Conservation (phyloP, 163 green algal species). For the Prototheca wickerhamii region DNA sequence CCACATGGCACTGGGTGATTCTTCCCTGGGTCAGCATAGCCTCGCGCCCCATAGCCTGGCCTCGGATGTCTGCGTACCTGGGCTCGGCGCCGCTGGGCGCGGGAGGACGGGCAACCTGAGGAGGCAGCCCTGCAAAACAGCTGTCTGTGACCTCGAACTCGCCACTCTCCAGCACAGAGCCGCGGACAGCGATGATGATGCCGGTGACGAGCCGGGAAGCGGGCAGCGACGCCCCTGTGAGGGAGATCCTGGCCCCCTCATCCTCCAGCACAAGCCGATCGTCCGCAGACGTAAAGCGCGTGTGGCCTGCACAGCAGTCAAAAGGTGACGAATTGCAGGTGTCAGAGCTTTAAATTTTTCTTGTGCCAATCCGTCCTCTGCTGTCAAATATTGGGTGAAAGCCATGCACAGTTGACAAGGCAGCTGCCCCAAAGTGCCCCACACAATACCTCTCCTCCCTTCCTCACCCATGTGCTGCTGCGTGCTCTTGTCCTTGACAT, state of each 20-base stretch:
- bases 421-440: too few species aligned
- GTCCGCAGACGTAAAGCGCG: slow-evolving; percentile 58
- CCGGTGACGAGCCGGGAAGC: slow-evolving; percentile 30
- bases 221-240: slow-evolving; percentile 42
- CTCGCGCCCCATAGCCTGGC: too few species aligned
- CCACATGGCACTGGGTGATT: too few species aligned
- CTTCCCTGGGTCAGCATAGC: too few species aligned
- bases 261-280: slow-evolving; percentile 90
- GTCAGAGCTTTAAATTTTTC: not conserved
- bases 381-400: too few species aligned
- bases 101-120: too few species aligned
- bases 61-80: too few species aligned
- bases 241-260: slow-evolving; percentile 72
- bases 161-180: slow-evolving; percentile 38
- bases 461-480: slow-evolving; percentile 6
- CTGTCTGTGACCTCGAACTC: slow-evolving; percentile 74
- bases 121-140: slow-evolving; percentile 44
- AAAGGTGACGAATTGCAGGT: not conserved
- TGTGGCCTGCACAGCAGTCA: slow-evolving; percentile 5
- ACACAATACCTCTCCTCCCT: too few species aligned
- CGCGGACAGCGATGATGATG: slow-evolving; percentile 62
- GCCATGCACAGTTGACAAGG: too few species aligned
- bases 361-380: too few species aligned
- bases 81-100: too few species aligned
- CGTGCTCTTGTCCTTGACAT: slow-evolving; percentile 58